Conservation (phyloP, 306 rosid species). For the Sindora glabra region DNA sequence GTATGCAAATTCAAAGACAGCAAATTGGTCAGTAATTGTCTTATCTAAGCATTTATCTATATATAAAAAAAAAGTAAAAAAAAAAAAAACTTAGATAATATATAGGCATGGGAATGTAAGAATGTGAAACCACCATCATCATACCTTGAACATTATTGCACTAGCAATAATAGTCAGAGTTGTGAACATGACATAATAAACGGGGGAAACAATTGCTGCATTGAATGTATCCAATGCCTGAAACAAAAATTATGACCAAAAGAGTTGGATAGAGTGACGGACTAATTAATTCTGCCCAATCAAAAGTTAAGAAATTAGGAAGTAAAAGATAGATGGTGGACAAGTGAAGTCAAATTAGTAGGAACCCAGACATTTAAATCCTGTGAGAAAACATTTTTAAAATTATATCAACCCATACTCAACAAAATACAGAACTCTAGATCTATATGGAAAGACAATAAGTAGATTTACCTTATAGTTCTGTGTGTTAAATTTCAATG, state of each 20-base stretch:
- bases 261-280: not conserved
- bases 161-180: slow-evolving; percentile 83
- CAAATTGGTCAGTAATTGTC: slow-evolving; percentile 1
- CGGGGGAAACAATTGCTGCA: slow-evolving; percentile 78
- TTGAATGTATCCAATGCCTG: slow-evolving; percentile 91
- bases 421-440: too few relatives aligned
- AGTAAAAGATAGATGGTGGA: not conserved
- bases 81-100: not conserved
- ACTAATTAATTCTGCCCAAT: not conserved
- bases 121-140: not conserved
- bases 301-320: not conserved
- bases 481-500: not conserved
- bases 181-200: slow-evolving; percentile 90
- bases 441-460: too few relatives aligned
- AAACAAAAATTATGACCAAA: slow-evolving; percentile 5
- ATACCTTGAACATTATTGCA: slow-evolving; percentile 88
- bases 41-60: too few relatives aligned
- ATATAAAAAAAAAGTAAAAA: not conserved
- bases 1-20: slow-evolving; percentile 16
- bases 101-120: not conserved
- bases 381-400: slow-evolving; percentile 4
- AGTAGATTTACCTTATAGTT: not conserved
- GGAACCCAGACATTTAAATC: not conserved
- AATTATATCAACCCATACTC: too few relatives aligned
- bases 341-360: not conserved